Evolutionary conservation across 2,329 filamentous ascomycete genomes (phyloP).

Genomic region (Didymella pinodella): DNA sequence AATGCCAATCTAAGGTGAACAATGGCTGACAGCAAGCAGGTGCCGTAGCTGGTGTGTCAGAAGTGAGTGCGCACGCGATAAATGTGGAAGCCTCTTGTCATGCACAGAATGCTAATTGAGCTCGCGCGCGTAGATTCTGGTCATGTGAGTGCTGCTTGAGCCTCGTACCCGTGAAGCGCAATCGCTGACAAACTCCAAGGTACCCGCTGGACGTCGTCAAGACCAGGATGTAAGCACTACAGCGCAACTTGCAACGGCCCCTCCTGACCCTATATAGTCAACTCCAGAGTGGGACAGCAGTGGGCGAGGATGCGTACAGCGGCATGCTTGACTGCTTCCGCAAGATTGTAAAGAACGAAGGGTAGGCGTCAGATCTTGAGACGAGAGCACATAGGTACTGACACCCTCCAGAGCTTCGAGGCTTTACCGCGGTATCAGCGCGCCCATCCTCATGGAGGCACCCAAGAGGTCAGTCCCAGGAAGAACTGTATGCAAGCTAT

Average conservation of each 20-base stretch:
- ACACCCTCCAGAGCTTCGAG: conserved; percentile 72
- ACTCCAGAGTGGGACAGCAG: conserved; percentile 77
- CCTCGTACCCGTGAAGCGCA: background rate
- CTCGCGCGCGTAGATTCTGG: conserved; percentile 71
- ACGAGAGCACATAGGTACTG: conserved; percentile 14
- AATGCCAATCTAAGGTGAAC: conserved; percentile 5
- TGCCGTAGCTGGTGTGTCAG: conserved; percentile 96
- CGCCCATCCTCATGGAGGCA: conserved; percentile 97
- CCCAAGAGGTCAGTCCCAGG: conserved; percentile 69
- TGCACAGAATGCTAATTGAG: conserved; percentile 38
- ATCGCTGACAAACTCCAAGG: conserved; percentile 61
- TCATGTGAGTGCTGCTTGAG: conserved; percentile 67
- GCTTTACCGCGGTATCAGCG: conserved; percentile 93
- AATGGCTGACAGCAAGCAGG: conserved; percentile 59
- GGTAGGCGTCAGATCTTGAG: conserved; percentile 62
- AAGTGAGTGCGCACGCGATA: conserved; percentile 67
- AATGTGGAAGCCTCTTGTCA: conserved; percentile 21
- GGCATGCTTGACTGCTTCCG: conserved; percentile 98
- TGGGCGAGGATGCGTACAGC: conserved; percentile 85
- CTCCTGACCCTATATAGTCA: conserved; percentile 66
- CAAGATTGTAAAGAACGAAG: conserved; percentile 96
- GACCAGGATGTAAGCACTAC: conserved; percentile 81
- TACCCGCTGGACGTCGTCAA: conserved; percentile 99
- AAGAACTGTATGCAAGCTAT: background rate
- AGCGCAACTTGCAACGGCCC: conserved; percentile 6